phyloP scores from a whole-genome alignment of 495 filamentous ascomycete genomes.

The Xylaria acuta region DNA sequence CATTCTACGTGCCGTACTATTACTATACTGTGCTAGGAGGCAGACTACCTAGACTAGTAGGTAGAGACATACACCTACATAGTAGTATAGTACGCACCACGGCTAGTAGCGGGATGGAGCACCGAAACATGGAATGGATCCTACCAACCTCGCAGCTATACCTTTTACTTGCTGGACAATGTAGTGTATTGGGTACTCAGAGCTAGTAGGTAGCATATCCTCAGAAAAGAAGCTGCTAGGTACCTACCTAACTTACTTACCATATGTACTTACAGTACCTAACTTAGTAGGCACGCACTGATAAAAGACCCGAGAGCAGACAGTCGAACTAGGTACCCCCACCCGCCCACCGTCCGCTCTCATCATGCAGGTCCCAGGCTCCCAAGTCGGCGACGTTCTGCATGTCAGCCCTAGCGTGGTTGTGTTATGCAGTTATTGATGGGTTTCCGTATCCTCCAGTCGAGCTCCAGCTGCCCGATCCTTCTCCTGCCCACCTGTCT shows the following conservation, averaged over 20 bases:
- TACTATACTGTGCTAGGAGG: neutral
- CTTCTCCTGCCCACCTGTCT: too few species aligned
- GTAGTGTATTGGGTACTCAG: neutral
- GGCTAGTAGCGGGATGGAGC: slow-evolving; percentile 4
- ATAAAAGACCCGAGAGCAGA: neutral
- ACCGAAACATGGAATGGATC: neutral
- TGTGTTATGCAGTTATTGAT: slow-evolving; percentile 16
- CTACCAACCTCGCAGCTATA: neutral
- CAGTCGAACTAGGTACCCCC: neutral
- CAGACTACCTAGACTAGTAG: neutral
- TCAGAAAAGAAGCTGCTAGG: neutral
- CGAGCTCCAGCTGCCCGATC: too few species aligned
- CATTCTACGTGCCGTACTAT: slow-evolving; percentile 16
- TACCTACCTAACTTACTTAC: too few species aligned
- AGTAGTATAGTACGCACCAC: neutral
- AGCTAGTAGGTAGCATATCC: neutral
- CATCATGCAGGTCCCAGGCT: slow-evolving; percentile 8
- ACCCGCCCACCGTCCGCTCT: neutral
- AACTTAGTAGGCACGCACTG: too few species aligned
- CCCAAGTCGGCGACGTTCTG: slow-evolving; percentile 8
- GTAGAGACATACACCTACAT: too few species aligned
- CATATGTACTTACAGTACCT: too few species aligned
- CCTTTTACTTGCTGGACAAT: neutral
- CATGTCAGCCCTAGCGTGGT: slow-evolving; percentile 11
- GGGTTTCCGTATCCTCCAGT: neutral